Evolutionary conservation across 306 rosid species (phyloP), one percentile per base, ranked within the genome.

Genomic region (Vigna nakashimae): DNA sequence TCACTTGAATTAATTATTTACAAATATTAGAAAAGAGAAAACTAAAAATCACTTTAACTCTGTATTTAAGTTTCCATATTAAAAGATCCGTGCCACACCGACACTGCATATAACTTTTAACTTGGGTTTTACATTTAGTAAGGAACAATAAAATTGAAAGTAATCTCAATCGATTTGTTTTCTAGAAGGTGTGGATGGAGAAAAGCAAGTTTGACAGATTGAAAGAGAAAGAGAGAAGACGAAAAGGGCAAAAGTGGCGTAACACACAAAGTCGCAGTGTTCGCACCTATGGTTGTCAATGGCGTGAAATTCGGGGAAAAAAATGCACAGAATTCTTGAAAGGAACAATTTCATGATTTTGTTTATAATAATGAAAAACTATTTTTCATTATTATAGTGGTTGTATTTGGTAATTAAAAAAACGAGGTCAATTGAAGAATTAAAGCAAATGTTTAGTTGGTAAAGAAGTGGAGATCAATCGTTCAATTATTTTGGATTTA

Each of bases 221-320:
- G 63, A 51, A 17, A 46, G 17, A 14, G 40, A 67, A 46, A 68
- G 53, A 66, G 55, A 11, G 53, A 12, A 18, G 2, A 65, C 17
- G 2, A 13, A 28, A 20, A 9, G 26, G 32, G 70, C 17, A 30
- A 9, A 18, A 16, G 2, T 65, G 52, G 14, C 20, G 0, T 16
- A 32, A 34, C 48, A 22, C 28, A 5, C 3, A 51, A 15, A 70
- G 22, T 40, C 2, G 17, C 48, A n/a, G 15, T 63, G 36, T 48
- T 9, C 13, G 9, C 53, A 36, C 32, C 51, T 14, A 52, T 34
- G 2, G 10, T 53, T 20, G 65, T 34, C 5, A 24, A 20, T 2
- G 65, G 66, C 77, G 56, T 42, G 68, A 73, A 56, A 57, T 7
- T 16, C 5, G 53, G 76, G n/a, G 1, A 55, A 15, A 9, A 20